Evolutionary conservation across 768 basidiomycete species (phyloP).

Genomic region (Strobilomyces dryophilus): DNA sequence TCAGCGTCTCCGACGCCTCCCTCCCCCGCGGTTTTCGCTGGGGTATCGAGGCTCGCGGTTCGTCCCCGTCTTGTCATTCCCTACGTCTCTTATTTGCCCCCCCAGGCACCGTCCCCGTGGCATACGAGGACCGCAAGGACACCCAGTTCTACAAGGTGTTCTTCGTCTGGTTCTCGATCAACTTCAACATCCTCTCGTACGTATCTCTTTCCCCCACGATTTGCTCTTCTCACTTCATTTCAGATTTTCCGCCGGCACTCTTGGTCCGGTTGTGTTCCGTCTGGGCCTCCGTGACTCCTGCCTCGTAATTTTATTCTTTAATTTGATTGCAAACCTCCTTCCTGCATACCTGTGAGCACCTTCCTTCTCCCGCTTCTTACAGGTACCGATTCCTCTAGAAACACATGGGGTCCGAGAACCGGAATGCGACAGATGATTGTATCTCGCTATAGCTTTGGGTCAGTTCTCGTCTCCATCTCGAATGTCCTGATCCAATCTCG

Average conservation of each 20-base stretch:
- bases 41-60: conserved; percentile 32
- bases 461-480: conserved; percentile 33
- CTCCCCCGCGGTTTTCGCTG: conserved; percentile 23
- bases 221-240: neutral
- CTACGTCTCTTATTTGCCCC: neutral
- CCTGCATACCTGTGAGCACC: conserved; percentile 56
- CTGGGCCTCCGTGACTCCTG: conserved; percentile 61
- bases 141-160: conserved; percentile 61
- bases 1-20: neutral
- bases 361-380: neutral
- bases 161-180: conserved; percentile 70
- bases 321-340: conserved; percentile 51
- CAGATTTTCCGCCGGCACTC: conserved; percentile 64
- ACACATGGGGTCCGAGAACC: conserved; percentile 74
- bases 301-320: conserved; percentile 65
- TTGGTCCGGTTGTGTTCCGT: conserved; percentile 60
- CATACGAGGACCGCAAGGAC: conserved; percentile 47
- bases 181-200: conserved; percentile 59
- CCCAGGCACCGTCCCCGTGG: conserved; percentile 51
- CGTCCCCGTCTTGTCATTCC: neutral
- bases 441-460: conserved; percentile 60
- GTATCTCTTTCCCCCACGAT: conserved; percentile 7
- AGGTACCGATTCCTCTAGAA: conserved; percentile 25
- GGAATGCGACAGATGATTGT: conserved; percentile 83
- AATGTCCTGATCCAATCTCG: neutral